Conservation (phyloP, 139 green algal genomes). For the Zygnema cylindricum region DNA sequence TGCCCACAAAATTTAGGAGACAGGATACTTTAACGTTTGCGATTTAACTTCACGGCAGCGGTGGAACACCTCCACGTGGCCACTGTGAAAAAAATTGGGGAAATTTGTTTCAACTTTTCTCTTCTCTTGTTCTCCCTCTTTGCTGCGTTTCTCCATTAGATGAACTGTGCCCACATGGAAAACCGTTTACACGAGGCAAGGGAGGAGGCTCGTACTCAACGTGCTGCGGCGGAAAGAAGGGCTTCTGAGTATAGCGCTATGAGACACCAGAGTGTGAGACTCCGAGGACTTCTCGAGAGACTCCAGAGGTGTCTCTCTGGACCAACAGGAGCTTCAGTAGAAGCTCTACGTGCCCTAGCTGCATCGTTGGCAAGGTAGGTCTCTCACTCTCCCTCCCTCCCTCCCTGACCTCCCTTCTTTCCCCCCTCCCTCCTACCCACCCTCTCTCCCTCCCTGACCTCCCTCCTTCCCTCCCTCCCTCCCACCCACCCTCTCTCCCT, state of each 20-base stretch:
- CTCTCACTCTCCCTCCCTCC: not conserved
- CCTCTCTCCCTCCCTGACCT: not conserved
- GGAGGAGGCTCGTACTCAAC: conserved; percentile 41
- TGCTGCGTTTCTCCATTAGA: too few relatives aligned
- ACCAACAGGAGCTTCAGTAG: not conserved
- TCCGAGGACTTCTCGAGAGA: conserved; percentile 33
- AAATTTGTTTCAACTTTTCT: too few relatives aligned
- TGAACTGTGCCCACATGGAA: conserved; percentile 58
- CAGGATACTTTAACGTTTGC: too few relatives aligned
- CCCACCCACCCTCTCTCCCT: conserved; percentile 13
- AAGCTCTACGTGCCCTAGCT: not conserved
- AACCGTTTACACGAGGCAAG: conserved; percentile 52
- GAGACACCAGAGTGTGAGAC: conserved; percentile 19
- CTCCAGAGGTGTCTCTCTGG: not conserved
- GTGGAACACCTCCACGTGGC: too few relatives aligned
- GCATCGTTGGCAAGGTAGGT: conserved; percentile 2
- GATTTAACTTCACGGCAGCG: too few relatives aligned
- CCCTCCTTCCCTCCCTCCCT: not conserved
- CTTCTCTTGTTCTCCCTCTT: too few relatives aligned
- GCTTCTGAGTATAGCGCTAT: conserved; percentile 7
- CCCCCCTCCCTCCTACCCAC: not conserved
- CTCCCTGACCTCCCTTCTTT: not conserved
- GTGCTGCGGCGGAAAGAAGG: conserved; percentile 12
- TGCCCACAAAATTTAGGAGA: too few relatives aligned
- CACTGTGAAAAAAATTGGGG: too few relatives aligned